Evolutionary conservation across 208 protist genomes (phyloP).

Genomic region (Borovskyia barvae): DNA sequence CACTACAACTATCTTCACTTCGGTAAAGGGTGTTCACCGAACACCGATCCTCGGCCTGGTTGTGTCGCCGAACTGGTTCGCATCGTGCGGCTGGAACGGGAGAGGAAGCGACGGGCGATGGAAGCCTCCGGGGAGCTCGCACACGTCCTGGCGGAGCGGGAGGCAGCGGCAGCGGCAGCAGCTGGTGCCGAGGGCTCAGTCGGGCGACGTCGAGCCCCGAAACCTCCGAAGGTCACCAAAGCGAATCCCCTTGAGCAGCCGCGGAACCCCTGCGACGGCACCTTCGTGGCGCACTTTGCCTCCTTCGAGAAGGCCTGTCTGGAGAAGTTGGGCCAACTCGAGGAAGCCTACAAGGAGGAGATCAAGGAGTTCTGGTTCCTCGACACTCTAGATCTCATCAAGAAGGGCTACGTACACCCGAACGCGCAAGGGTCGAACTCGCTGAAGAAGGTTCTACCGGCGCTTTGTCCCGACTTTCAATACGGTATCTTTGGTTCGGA

Average conservation of each 20-base stretch:
- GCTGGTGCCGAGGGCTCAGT: conserved; percentile 14
- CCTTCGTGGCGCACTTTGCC: conserved; percentile 86
- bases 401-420: conserved; percentile 74
- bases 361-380: conserved; percentile 86
- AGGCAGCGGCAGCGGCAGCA: conserved; percentile 17
- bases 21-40: conserved; percentile 82
- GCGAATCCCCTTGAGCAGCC: conserved; percentile 44
- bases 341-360: conserved; percentile 71
- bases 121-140: conserved; percentile 52
- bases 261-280: conserved; percentile 74
- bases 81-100: conserved; percentile 69
- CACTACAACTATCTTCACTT: conserved; percentile 92
- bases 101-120: conserved; percentile 68
- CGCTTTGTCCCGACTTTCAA: conserved; percentile 82
- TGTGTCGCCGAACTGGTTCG: conserved; percentile 80
- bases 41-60: conserved; percentile 65
- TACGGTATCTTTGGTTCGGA: conserved; percentile 85
- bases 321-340: conserved; percentile 78
- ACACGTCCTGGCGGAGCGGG: conserved; percentile 17
- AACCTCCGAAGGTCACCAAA: conserved; percentile 39
- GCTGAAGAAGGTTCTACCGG: conserved; percentile 89
- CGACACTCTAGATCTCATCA: conserved; percentile 85
- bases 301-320: conserved; percentile 89
- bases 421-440: conserved; percentile 86
- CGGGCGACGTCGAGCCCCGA: conserved; percentile 25